Percentiles rank a stretch among this genome's conserved stretches.
These are phyloP conservation scores for Oryza glaberrima DNA, from an alignment of 176 grass and related monocot species.

Conservation along the genomic window DNA sequence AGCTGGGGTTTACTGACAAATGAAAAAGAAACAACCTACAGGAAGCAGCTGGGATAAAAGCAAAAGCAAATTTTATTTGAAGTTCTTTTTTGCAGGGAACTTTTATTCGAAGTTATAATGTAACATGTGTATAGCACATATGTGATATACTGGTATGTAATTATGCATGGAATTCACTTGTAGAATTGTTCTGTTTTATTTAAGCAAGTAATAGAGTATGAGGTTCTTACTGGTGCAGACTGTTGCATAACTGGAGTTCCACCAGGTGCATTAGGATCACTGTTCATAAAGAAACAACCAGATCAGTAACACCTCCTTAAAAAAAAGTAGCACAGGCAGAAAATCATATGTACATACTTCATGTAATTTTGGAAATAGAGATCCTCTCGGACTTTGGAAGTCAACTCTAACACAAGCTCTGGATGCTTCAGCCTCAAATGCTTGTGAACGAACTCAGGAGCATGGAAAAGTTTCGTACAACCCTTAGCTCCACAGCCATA, in stretches of 20 bases:
- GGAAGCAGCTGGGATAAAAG: slow-evolving; percentile 7
- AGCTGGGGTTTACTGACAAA: not conserved
- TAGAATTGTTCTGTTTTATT: slow-evolving; percentile 10
- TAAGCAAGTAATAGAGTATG: not conserved
- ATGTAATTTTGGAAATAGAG: slow-evolving; percentile 98
- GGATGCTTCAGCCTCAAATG: slow-evolving; percentile 98
- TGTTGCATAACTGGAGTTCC: slow-evolving; percentile 99
- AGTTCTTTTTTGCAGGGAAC: no score
- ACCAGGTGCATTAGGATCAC: slow-evolving; percentile 93
- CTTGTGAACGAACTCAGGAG: slow-evolving; percentile 97
- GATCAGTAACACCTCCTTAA: slow-evolving; percentile 26
- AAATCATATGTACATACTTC: slow-evolving; percentile 62
- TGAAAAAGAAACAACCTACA: slow-evolving; percentile 3
- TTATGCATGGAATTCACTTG: slow-evolving; percentile 11
- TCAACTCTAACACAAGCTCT: slow-evolving; percentile 88
- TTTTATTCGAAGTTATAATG: not conserved
- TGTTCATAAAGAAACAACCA: slow-evolving; percentile 49
- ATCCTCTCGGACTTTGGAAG: slow-evolving; percentile 93
- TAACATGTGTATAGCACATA: not conserved
- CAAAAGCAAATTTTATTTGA: not conserved
- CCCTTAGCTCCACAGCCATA: slow-evolving; percentile 98
- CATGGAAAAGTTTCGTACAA: slow-evolving; percentile 99
- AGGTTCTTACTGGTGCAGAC: slow-evolving; percentile 68
- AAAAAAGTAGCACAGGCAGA: slow-evolving; percentile 25
- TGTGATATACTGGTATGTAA: not conserved